These are phyloP conservation scores for Ilex paraguariensis DNA, from an alignment of 305 asterid genomes.

Conservation along the genomic window DNA sequence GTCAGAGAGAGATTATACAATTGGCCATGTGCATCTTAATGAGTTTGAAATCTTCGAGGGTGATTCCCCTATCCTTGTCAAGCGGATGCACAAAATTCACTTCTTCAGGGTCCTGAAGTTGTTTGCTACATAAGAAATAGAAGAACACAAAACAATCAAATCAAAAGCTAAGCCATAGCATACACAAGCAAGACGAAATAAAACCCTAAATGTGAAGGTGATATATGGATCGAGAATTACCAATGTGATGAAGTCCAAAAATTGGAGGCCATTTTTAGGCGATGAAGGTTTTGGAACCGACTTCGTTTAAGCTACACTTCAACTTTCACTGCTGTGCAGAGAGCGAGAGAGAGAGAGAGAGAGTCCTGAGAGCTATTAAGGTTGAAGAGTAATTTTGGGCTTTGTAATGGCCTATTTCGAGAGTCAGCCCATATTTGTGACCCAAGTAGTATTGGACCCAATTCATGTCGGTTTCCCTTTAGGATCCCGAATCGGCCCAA, in stretches of 20 bases:
- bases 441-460: no score
- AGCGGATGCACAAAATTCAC: constrained; percentile 68
- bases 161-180: neutral
- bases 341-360: no score
- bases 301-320: no score
- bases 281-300: neutral
- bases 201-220: neutral
- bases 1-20: constrained; percentile 33
- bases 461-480: no score
- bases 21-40: constrained; percentile 77
- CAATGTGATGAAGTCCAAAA: constrained; percentile 91
- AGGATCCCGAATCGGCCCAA: no score
- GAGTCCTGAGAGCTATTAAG: no score
- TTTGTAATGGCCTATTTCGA: no score
- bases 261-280: constrained; percentile 70
- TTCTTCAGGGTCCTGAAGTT: constrained; percentile 73
- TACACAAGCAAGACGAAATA: neutral
- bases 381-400: no score
- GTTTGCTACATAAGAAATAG: constrained; percentile 42
- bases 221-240: constrained; percentile 30
- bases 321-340: no score
- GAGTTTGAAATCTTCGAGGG: constrained; percentile 84
- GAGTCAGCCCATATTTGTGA: no score
- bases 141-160: neutral
- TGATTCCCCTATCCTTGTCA: constrained; percentile 82